Percentiles rank a stretch among this genome's conserved stretches.
Evolutionary conservation across 208 protist genomes (phyloP).

Genomic region (Trypanosoma congolense): DNA sequence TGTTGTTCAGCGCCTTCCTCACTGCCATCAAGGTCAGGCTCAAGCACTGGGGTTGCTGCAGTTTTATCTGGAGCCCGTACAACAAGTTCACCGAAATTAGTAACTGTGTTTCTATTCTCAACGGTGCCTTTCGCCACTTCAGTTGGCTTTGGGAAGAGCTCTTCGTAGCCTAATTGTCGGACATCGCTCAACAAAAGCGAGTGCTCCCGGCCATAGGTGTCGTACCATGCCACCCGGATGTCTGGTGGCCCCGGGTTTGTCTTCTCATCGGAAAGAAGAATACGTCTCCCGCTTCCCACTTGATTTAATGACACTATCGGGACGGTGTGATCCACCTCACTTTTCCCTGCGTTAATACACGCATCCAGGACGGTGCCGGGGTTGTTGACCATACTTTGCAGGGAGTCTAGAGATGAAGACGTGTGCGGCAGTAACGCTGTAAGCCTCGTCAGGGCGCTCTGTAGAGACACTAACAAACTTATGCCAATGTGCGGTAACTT

Average conservation of each 20-base stretch:
- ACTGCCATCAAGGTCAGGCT: neutral
- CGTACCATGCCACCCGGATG: slow-evolving; percentile 21
- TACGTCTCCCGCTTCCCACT: neutral
- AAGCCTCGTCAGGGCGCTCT: slow-evolving; percentile 26
- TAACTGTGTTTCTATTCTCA: slow-evolving; percentile 1
- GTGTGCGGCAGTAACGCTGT: slow-evolving; percentile 11
- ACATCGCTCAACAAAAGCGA: slow-evolving; percentile 25
- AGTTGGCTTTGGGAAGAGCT: slow-evolving; percentile 36
- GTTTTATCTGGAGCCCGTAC: too few relatives aligned
- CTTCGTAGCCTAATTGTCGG: slow-evolving; percentile 24
- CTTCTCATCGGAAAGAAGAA: too few relatives aligned
- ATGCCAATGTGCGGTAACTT: slow-evolving; percentile 47
- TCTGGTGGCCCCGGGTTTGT: slow-evolving; percentile 7
- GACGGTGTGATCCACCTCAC: too few relatives aligned
- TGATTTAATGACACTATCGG: neutral
- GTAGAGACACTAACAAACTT: slow-evolving; percentile 55
- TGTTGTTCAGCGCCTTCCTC: slow-evolving; percentile 11
- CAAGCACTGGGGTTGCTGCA: too few relatives aligned
- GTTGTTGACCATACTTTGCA: too few relatives aligned
- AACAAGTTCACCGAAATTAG: too few relatives aligned
- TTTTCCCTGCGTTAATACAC: too few relatives aligned
- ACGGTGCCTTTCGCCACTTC: neutral
- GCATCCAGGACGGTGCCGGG: too few relatives aligned
- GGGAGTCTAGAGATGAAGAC: too few relatives aligned
- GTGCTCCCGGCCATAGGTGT: slow-evolving; percentile 21